Percentiles rank a stretch among this genome's conserved stretches.
These are phyloP conservation scores for Scutellaria minor DNA, from an alignment of 257 asterid genomes.

Conservation along the genomic window DNA sequence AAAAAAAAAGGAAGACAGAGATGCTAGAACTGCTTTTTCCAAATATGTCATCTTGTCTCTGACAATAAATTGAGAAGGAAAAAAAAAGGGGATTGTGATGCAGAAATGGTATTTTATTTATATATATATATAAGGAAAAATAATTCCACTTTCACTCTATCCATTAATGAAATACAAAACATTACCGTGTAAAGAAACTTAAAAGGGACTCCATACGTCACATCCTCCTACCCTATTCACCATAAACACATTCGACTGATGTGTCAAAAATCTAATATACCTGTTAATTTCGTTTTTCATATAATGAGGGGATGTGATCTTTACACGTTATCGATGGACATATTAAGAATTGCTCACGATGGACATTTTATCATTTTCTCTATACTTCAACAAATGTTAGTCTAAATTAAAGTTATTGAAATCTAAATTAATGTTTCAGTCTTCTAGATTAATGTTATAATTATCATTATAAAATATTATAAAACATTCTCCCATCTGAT, in stretches of 20 bases:
- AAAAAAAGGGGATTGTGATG: conserved; percentile 22
- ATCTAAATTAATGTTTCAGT: not conserved
- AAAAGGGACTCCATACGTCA: not conserved
- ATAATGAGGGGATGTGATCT: no score
- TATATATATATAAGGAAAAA: conserved; percentile 18
- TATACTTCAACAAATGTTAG: not conserved
- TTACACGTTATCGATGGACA: no score
- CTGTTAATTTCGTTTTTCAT: no score
- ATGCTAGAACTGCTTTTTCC: not conserved
- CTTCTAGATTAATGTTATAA: no score
- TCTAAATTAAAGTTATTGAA: not conserved
- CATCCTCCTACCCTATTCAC: no score
- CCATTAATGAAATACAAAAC: conserved; percentile 23
- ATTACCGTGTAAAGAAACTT: not conserved
- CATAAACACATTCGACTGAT: no score
- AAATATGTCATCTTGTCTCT: conserved; percentile 12
- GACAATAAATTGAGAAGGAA: conserved; percentile 20
- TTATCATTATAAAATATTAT: not conserved
- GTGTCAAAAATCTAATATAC: no score
- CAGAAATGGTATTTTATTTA: not conserved
- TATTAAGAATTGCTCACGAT: no score
- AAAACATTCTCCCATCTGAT: no score
- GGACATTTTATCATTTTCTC: no score
- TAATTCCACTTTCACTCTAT: conserved; percentile 30
- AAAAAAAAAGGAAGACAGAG: not conserved